These are phyloP conservation scores for Aspergillus steynii DNA, from an alignment of 495 filamentous ascomycete genomes.

Conservation along the genomic window DNA sequence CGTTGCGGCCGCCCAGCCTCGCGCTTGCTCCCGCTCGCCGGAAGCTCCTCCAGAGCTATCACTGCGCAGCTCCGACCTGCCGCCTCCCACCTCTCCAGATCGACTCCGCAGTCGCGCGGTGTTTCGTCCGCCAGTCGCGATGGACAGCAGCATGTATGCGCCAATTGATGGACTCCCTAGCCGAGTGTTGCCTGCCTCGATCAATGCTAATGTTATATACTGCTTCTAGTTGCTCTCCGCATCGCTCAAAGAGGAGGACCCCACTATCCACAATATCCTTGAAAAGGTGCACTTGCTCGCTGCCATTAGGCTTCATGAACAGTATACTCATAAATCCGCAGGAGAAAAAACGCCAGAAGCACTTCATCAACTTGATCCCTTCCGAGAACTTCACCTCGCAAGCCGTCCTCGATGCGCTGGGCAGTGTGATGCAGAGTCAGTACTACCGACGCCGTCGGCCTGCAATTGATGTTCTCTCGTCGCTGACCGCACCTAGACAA, in stretches of 20 bases:
- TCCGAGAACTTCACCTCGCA: conserved; percentile 99
- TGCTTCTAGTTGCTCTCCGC: conserved; percentile 70
- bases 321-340: conserved; percentile 30
- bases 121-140: conserved; percentile 42
- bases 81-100: conserved; percentile 21
- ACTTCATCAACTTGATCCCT: conserved; percentile 98
- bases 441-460: neutral
- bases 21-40: conserved; percentile 38
- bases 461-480: neutral
- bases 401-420: conserved; percentile 91
- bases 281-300: conserved; percentile 65
- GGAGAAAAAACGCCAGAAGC: conserved; percentile 94
- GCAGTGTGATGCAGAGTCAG: conserved; percentile 98
- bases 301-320: neutral
- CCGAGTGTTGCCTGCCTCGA: neutral
- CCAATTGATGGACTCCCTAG: neutral
- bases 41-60: conserved; percentile 24
- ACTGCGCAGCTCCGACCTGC: conserved; percentile 19
- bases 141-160: conserved; percentile 45
- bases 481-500: conserved; percentile 63
- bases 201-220: conserved; percentile 8
- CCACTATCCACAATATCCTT: conserved; percentile 80
- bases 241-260: conserved; percentile 81
- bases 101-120: conserved; percentile 33
- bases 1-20: conserved; percentile 45